A percentile compares a stretch with the other conserved stretches of the same genome.
Evolutionary conservation across 2,329 filamentous ascomycete genomes (phyloP).

Genomic region (Remersonia thermophila): DNA sequence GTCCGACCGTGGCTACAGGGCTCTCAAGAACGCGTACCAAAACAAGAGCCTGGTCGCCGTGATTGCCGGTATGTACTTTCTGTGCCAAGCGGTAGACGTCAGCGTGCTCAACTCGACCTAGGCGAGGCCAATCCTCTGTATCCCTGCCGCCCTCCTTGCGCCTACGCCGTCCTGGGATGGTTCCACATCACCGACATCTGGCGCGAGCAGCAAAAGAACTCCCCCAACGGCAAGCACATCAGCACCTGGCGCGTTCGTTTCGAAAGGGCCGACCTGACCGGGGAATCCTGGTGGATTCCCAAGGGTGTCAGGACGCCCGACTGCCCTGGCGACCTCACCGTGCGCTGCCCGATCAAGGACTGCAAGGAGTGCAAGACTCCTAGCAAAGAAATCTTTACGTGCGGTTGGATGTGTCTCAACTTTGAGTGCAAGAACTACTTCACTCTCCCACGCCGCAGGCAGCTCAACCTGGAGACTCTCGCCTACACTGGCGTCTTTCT

Average conservation of each 20-base stretch:
- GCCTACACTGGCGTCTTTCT: constrained; percentile 47
- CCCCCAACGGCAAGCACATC: constrained; percentile 22
- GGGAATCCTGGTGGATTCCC: constrained; percentile 46
- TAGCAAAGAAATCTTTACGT: constrained; percentile 27
- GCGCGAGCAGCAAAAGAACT: constrained; percentile 40
- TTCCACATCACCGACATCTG: constrained; percentile 59
- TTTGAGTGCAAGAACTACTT: constrained; percentile 41
- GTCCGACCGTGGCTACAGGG: constrained; percentile 15
- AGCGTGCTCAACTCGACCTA: constrained; percentile 12
- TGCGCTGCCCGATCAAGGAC: constrained; percentile 2
- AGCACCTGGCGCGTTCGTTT: constrained; percentile 45
- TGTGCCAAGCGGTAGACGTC: background rate
- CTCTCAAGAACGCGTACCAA: constrained; percentile 34
- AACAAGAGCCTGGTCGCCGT: constrained; percentile 39
- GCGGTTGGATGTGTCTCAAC: constrained; percentile 22
- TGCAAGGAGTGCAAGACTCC: constrained; percentile 30
- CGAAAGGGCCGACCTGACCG: constrained; percentile 44
- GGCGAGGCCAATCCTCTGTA: constrained; percentile 39
- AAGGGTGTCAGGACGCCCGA: constrained; percentile 10
- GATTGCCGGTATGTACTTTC: constrained; percentile 34
- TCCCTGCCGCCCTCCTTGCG: constrained; percentile 38
- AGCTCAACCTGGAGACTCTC: constrained; percentile 22
- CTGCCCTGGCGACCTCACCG: background rate
- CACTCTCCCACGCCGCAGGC: constrained; percentile 18
- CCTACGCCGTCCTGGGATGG: constrained; percentile 54